Percentiles rank a stretch among this genome's conserved stretches.
Conservation (phyloP, 2,329 filamentous ascomycete genomes). For the Aspergillus proliferans region DNA sequence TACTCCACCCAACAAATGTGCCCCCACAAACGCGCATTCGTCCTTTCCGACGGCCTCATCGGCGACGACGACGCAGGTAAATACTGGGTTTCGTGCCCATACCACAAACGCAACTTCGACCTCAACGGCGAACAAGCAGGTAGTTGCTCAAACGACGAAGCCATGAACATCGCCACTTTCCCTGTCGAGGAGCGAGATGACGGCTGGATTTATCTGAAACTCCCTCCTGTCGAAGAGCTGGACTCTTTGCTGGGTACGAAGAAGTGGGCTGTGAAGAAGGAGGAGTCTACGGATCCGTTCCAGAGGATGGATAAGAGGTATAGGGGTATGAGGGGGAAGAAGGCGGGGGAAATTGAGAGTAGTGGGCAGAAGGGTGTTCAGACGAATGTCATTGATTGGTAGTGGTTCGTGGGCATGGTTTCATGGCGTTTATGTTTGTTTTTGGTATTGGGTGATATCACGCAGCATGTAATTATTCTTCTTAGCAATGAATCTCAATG, state of each 20-base stretch:
- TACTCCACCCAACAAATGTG: conserved; percentile 93
- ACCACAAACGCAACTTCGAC: conserved; percentile 86
- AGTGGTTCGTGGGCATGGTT: conserved; percentile 2
- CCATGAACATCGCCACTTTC: conserved; percentile 77
- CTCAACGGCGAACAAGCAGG: conserved; percentile 61
- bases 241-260: conserved; percentile 71
- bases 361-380: conserved; percentile 10
- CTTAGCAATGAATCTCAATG: no score
- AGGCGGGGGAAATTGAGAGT: conserved; percentile 26
- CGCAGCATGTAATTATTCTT: no score
- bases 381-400: conserved; percentile 31
- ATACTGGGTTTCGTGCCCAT: conserved; percentile 81
- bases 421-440: not conserved
- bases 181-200: conserved; percentile 67
- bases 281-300: conserved; percentile 55
- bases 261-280: conserved; percentile 71
- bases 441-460: not conserved
- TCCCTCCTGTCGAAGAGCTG: conserved; percentile 74
- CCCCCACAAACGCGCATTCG: conserved; percentile 83
- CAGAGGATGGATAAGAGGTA: conserved; percentile 52
- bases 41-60: conserved; percentile 78
- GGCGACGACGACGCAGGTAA: conserved; percentile 56
- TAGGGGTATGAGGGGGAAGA: conserved; percentile 50
- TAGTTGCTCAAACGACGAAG: conserved; percentile 66
- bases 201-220: conserved; percentile 70